A percentile compares a stretch with the other conserved stretches of the same genome.
Conservation (phyloP, 495 filamentous ascomycete species). For the Lasiosphaeria ovina region DNA sequence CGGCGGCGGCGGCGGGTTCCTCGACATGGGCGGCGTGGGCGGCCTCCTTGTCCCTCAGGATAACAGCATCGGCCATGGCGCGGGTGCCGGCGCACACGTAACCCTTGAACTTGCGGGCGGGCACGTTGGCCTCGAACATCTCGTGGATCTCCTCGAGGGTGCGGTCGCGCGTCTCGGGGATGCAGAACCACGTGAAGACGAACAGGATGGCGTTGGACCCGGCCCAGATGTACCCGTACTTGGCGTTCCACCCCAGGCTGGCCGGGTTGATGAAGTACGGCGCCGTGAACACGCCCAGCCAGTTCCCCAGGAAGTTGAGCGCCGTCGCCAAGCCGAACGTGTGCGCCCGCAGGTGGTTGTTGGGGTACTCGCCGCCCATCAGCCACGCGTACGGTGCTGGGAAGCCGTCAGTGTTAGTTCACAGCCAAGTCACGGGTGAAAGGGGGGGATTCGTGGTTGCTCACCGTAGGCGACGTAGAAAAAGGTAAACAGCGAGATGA, state of each 20-base stretch:
- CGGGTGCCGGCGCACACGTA: slow-evolving; percentile 25
- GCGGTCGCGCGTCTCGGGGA: slow-evolving; percentile 53
- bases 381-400: slow-evolving; percentile 49
- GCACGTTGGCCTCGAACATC: slow-evolving; percentile 50
- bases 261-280: slow-evolving; percentile 58
- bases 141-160: slow-evolving; percentile 55
- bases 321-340: slow-evolving; percentile 47
- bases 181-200: slow-evolving; percentile 45
- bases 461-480: slow-evolving; percentile 43
- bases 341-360: slow-evolving; percentile 44
- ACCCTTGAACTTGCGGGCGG: slow-evolving; percentile 37
- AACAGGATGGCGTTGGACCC: slow-evolving; percentile 36
- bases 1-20: too few species aligned
- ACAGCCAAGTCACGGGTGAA: not conserved
- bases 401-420: not conserved
- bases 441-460: not conserved
- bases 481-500: slow-evolving; percentile 34
- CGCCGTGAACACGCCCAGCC: slow-evolving; percentile 52
- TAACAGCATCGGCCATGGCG: not conserved
- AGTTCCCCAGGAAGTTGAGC: slow-evolving; percentile 42
- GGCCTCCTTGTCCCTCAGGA: not conserved
- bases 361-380: slow-evolving; percentile 49
- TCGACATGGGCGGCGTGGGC: too few species aligned
- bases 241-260: slow-evolving; percentile 41
- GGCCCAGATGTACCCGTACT: slow-evolving; percentile 48